Conservation (phyloP, 352 stramenopile species). For the Lagenidium sp. region DNA sequence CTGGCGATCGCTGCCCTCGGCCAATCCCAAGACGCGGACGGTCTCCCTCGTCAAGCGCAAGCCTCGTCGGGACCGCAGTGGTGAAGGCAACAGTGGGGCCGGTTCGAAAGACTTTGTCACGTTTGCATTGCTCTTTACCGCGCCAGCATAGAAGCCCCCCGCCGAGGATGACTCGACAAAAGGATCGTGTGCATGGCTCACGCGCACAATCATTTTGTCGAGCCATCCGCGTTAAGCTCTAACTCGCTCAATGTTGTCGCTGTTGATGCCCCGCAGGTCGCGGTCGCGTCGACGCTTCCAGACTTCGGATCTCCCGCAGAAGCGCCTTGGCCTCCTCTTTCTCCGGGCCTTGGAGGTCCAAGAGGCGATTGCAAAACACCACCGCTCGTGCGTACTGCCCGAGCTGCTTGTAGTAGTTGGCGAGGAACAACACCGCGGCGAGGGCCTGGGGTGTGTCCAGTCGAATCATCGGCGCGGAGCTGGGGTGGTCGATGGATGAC, state of each 20-base stretch:
- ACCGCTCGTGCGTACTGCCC: constrained; percentile 36
- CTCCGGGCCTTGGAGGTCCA: constrained; percentile 71
- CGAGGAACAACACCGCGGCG: constrained; percentile 61
- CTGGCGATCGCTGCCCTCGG: constrained; percentile 9
- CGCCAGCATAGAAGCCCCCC: too few relatives aligned
- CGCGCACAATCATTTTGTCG: too few relatives aligned
- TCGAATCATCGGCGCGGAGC: constrained; percentile 23
- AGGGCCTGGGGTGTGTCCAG: constrained; percentile 59
- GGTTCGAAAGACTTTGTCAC: constrained; percentile 8
- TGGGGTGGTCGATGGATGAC: constrained; percentile 7
- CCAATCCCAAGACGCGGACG: constrained; percentile 6
- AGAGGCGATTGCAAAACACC: constrained; percentile 66
- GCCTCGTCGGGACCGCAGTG: constrained; percentile 8
- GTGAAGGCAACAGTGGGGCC: neutral
- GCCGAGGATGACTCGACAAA: too few relatives aligned
- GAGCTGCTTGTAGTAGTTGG: constrained; percentile 79
- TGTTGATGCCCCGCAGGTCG: neutral
- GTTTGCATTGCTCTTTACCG: constrained; percentile 24
- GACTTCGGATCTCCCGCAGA: constrained; percentile 65
- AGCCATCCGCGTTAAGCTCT: too few relatives aligned
- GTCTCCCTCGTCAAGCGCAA: constrained; percentile 28
- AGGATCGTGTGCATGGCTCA: too few relatives aligned
- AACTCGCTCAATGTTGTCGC: neutral
- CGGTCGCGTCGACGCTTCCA: constrained; percentile 23
- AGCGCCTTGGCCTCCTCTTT: constrained; percentile 80